Evolutionary conservation across 192 early-diverging fungal species (phyloP), one percentile per base, ranked within the genome.

Genomic region (Gorgonomyces haynaldii): DNA sequence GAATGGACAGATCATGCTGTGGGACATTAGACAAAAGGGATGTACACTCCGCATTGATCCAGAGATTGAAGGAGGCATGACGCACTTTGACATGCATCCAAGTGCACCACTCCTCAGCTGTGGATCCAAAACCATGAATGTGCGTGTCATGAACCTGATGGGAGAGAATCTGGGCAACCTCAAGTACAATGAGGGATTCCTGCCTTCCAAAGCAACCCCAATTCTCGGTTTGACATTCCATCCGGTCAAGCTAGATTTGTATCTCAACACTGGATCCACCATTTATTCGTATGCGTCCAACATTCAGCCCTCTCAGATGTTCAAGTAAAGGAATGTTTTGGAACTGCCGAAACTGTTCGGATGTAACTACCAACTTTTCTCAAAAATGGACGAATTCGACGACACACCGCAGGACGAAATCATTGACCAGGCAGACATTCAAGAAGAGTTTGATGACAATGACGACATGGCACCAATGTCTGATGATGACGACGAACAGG

Each of bases 231-330:
- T 85, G 12, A 70, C 77, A 0, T 83, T 83, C 68, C 83, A 85
- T 54, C 83, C 83, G 8, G 71, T 78, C 43, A 52, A 69, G 17
- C 72, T 78, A 60, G 51, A 77, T 16, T 60, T 85, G 25, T 58
- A 55, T 5, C 32, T 46, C 0, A 46, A 50, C 30, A 47, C 52
- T 15, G 52, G 9, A 1, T 16, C 16, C 8, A 19, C 7, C 21
- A 42, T 21, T 42, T 21, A 7, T 21, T 10, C 19, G 8, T 42
- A 21, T 19, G 8, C 21, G 40, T 17, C 21, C 8, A 17, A 7
- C 19, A 10, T 16, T 16, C 16, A 16, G 7, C 7, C 32, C 32
- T 34, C n/a, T 34, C n/a, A 34, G n/a, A n/a, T n/a, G n/a, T n/a
- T n/a, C n/a, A n/a, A n/a, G n/a, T n/a, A n/a, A n/a, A n/a, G n/a